phyloP scores from a whole-genome alignment of 495 filamentous ascomycete genomes.

The Peziza echinospora region DNA sequence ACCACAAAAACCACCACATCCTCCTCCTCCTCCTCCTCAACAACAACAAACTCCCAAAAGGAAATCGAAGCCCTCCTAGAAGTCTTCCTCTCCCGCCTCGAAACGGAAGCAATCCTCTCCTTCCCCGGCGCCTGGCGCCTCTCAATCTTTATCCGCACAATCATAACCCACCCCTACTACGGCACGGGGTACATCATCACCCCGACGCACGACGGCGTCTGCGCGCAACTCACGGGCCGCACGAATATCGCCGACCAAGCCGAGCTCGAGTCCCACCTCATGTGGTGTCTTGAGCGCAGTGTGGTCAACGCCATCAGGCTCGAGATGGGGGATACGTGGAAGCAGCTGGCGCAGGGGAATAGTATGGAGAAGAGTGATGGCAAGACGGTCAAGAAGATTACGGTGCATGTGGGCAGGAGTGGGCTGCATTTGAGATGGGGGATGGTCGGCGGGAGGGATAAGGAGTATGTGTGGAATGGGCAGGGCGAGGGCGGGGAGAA shows the following conservation, averaged over 20 bases:
- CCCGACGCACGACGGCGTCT: conserved; percentile 15
- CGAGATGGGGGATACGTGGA: conserved; percentile 9
- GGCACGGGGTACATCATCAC: conserved; percentile 15
- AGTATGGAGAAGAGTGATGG: conserved; percentile 16
- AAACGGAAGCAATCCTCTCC: conserved; percentile 12
- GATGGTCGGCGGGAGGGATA: conserved; percentile 12
- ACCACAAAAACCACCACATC: too few relatives aligned
- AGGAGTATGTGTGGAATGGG: conserved; percentile 15
- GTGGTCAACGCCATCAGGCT: conserved; percentile 18
- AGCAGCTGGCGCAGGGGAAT: conserved; percentile 18
- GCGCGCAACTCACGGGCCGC: conserved; percentile 13
- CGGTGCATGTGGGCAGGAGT: conserved; percentile 8
- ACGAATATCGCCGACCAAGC: conserved; percentile 11
- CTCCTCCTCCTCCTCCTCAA: too few relatives aligned
- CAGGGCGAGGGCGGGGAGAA: conserved; percentile 7
- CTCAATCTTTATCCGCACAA: conserved; percentile 14
- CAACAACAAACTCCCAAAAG: conserved; percentile 2
- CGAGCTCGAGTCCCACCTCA: conserved; percentile 16
- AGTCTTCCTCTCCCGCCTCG: conserved; percentile 10
- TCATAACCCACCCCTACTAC: conserved; percentile 7
- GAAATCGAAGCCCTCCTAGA: conserved; percentile 14
- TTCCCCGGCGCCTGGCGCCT: conserved; percentile 16
- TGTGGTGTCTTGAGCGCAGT: conserved; percentile 17
- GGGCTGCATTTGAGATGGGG: conserved; percentile 14
- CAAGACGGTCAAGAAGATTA: conserved; percentile 8